Conservation (phyloP, 176 grass and related monocot species). For the Ampelocalamus luodianensis region DNA sequence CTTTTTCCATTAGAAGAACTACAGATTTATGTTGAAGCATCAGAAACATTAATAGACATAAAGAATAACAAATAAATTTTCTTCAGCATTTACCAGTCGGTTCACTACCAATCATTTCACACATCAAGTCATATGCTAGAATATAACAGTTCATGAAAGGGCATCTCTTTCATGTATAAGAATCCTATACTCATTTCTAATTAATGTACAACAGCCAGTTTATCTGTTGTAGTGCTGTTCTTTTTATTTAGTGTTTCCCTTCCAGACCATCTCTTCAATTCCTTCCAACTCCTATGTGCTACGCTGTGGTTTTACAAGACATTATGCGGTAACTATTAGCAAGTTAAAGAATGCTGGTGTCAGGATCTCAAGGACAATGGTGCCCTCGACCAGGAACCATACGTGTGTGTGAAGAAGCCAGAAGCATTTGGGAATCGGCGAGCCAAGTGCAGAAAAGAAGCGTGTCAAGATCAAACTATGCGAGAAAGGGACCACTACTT, state of each 20-base stretch:
- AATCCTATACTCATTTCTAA: background rate
- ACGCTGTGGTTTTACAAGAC: background rate
- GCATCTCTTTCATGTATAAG: background rate
- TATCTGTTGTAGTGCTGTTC: background rate
- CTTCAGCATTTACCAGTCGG: background rate
- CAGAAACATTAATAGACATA: background rate
- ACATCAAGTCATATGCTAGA: background rate
- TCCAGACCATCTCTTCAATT: slow-evolving; percentile 13
- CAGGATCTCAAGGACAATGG: background rate
- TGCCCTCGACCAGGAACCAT: background rate
- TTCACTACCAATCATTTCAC: background rate
- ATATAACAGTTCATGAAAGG: background rate
- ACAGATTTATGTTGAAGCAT: slow-evolving; percentile 34
- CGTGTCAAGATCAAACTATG: background rate
- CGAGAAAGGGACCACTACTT: background rate
- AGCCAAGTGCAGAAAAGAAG: background rate
- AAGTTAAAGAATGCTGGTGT: slow-evolving; percentile 8
- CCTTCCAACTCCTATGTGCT: background rate
- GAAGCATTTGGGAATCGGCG: background rate
- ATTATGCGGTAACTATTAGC: background rate
- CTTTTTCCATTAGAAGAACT: background rate
- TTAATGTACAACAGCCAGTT: background rate
- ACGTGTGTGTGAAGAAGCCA: background rate
- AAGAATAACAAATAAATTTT: background rate
- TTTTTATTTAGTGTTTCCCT: background rate